Percentiles rank a stretch among this genome's conserved stretches.
These are phyloP conservation scores for Herpetospermum pedunculosum DNA, from an alignment of 306 rosid genomes.

Conservation along the genomic window DNA sequence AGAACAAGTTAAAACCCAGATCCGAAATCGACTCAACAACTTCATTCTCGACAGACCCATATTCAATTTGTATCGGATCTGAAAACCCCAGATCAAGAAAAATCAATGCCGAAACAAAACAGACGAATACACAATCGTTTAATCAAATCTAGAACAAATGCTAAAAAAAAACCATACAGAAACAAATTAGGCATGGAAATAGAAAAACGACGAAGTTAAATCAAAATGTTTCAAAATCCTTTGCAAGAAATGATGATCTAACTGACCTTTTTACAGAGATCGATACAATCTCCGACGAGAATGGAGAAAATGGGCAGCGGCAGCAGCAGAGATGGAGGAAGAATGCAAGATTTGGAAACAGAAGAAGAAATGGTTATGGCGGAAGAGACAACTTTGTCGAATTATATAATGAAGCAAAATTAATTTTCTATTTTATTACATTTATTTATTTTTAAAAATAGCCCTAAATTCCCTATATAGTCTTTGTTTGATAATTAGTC, in stretches of 20 bases:
- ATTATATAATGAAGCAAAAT: too few relatives aligned
- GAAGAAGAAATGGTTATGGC: background rate
- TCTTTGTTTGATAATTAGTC: too few relatives aligned
- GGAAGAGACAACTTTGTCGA: constrained; percentile 5
- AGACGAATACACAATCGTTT: background rate
- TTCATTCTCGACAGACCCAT: constrained; percentile 29
- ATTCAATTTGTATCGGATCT: constrained; percentile 36
- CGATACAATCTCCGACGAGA: background rate
- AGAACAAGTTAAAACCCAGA: constrained; percentile 33
- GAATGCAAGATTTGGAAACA: background rate
- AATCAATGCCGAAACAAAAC: constrained; percentile 1
- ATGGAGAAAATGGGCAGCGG: background rate
- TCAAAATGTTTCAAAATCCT: background rate
- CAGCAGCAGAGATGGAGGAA: background rate
- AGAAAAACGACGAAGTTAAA: background rate
- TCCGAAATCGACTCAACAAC: constrained; percentile 17
- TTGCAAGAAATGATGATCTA: background rate
- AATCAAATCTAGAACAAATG: background rate
- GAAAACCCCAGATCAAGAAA: constrained; percentile 21
- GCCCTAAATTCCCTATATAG: too few relatives aligned
- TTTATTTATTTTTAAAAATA: too few relatives aligned
- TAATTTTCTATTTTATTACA: too few relatives aligned
- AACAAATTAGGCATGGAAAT: background rate
- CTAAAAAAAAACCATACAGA: background rate
- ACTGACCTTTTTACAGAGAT: background rate